Evolutionary conservation across 75 land plant genomes (phyloP), one percentile per base, ranked within the genome.

Genomic region (Pinus tabuliformis): DNA sequence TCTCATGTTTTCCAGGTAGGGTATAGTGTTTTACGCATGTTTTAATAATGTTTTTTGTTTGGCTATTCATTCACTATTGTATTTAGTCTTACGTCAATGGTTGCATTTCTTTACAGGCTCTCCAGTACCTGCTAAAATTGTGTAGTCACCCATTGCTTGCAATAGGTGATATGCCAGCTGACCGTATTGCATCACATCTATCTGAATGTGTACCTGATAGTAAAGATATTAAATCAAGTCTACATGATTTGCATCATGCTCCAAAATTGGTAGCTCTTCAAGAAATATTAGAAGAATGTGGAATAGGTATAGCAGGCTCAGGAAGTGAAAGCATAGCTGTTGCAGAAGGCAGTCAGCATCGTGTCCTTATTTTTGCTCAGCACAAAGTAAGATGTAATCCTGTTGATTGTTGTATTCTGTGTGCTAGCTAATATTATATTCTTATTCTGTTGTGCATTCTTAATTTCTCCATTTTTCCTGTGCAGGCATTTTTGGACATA

Each of bases 111-210:
- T 73, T 83, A 73, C 85, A 97, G 99, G 99, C 99, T 62, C 82
- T 97, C 61, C 98, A 97, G 78, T 97, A 97, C 82, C 78, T 97
- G 83, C 84, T 97, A 45, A 93, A 95, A 79, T 91, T 97, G 76
- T 97, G 99, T 73, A 93, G 99, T 66, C 99, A 97, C 89, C 99
- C 99, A 5, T 83, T 95, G 75, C 94, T 97, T 82, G 99, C 90
- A 15, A 21, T 91, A 63, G 92, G 94, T 70, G 89, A 89, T 62
- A 80, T 74, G 42, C 75, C 85, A 15, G 77, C 82, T 16, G 89
- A 86, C 39, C 64, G 85, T 56, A 36, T 84, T 15, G 62, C 36
- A 45, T 22, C 59, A 26, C 42, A 66, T 52, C 65, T 91, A 59
- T 86, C 94, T 58, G 94, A 85, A 60, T 78, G 82, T 30, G 52